These are phyloP conservation scores for Apiospora aurea DNA, from an alignment of 2,329 filamentous ascomycete genomes.

Conservation along the genomic window DNA sequence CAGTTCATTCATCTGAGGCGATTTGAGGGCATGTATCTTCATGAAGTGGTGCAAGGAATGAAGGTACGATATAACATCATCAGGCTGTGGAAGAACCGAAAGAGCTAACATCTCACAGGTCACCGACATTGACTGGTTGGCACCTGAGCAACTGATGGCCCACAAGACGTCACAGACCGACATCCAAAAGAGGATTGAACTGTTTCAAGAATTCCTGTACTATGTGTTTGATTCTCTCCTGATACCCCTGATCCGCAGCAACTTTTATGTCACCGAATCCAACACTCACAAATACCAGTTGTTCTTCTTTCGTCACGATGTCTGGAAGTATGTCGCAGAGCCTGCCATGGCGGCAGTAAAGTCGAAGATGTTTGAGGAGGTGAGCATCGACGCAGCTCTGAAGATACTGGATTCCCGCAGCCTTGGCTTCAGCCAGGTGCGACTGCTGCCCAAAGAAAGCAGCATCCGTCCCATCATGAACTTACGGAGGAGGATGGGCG, in stretches of 20 bases:
- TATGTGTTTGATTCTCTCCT: conserved; percentile 92
- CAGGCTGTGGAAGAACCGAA: conserved; percentile 22
- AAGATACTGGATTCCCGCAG: conserved; percentile 65
- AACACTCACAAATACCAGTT: conserved; percentile 79
- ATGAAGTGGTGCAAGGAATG: conserved; percentile 77
- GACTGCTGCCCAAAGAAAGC: conserved; percentile 80
- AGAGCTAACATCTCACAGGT: conserved; percentile 57
- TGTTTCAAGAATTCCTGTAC: conserved; percentile 87
- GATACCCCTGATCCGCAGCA: conserved; percentile 83
- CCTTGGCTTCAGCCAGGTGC: conserved; percentile 79
- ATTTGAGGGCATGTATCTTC: conserved; percentile 82
- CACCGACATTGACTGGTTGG: conserved; percentile 75
- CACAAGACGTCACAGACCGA: conserved; percentile 75
- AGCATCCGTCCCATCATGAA: conserved; percentile 89
- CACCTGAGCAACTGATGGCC: conserved; percentile 54
- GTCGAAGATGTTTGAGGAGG: conserved; percentile 77
- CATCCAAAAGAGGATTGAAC: conserved; percentile 74
- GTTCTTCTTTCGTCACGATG: conserved; percentile 94
- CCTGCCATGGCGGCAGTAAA: conserved; percentile 75
- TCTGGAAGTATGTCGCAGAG: conserved; percentile 81
- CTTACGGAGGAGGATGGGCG: conserved; percentile 69
- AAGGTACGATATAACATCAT: conserved; percentile 61
- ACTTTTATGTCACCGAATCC: conserved; percentile 96
- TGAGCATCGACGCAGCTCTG: conserved; percentile 64
- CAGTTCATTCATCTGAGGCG: conserved; percentile 78